A percentile compares a stretch with the other conserved stretches of the same genome.
These are phyloP conservation scores for Scedosporium boydii DNA, from an alignment of 2,329 filamentous ascomycete species.

Conservation along the genomic window DNA sequence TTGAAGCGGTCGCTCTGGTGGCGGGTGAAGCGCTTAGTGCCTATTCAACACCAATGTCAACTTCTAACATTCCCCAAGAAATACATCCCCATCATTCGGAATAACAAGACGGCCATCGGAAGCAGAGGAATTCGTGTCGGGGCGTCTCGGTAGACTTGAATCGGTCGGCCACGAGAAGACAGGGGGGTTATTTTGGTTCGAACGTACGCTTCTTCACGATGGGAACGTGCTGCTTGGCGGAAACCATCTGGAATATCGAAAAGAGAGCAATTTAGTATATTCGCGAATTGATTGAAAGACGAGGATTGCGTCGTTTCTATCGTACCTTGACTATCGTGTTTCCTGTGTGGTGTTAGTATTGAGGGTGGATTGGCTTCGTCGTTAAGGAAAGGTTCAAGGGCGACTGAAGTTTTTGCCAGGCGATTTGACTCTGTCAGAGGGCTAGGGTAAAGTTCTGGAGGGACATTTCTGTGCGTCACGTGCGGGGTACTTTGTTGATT, in stretches of 20 bases:
- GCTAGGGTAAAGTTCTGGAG: slow-evolving; percentile 5
- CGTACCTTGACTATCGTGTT: slow-evolving; percentile 7
- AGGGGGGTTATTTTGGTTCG: slow-evolving; percentile 11
- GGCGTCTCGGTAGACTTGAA: slow-evolving; percentile 3
- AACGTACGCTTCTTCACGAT: slow-evolving; percentile 99
- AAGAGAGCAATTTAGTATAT: background rate
- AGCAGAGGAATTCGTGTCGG: background rate
- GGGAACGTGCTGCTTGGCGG: slow-evolving; percentile 97
- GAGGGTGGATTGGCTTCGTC: slow-evolving; percentile 1
- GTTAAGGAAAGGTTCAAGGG: background rate
- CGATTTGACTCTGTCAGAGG: slow-evolving; percentile 1
- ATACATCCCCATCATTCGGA: background rate
- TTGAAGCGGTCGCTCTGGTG: slow-evolving; percentile 98
- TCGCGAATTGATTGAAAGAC: background rate
- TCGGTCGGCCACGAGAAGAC: slow-evolving; percentile 9
- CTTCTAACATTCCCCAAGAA: slow-evolving; percentile 5
- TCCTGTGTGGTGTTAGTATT: slow-evolving; percentile 7
- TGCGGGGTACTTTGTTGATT: background rate
- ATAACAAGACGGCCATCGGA: background rate
- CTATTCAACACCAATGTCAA: slow-evolving; percentile 35
- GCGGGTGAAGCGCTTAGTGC: slow-evolving; percentile 89
- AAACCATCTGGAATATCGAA: slow-evolving; percentile 65
- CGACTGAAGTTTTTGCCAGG: slow-evolving; percentile 5
- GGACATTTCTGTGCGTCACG: slow-evolving; percentile 8
- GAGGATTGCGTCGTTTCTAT: background rate